Conservation (phyloP, 371 early-diverging fungal species). For the Polyrhizophydium stewartii region DNA sequence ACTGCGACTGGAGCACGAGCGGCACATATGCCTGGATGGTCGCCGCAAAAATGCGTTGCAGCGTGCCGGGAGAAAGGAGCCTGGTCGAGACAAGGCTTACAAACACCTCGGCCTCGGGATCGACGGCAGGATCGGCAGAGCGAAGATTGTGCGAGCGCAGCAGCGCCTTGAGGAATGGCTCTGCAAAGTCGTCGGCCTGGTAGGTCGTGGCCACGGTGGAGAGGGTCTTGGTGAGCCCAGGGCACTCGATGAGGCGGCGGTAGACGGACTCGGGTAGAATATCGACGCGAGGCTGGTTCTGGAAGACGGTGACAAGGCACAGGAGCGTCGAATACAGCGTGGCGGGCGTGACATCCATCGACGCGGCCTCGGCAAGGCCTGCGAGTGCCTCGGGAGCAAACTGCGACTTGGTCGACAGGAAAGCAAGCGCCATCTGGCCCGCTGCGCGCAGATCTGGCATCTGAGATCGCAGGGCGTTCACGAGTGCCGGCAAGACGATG, state of each 20-base stretch:
- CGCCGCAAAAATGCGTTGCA: neutral
- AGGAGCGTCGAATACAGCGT: conserved; percentile 44
- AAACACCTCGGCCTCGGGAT: neutral
- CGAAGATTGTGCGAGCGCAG: neutral
- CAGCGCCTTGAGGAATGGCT: neutral
- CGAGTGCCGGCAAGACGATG: conserved; percentile 55
- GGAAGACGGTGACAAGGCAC: conserved; percentile 60
- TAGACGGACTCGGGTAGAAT: conserved; percentile 42
- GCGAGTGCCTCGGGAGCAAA: neutral
- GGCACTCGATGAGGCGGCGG: conserved; percentile 9
- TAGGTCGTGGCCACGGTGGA: neutral
- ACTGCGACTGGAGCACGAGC: neutral
- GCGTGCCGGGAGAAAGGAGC: neutral
- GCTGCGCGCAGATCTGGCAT: neutral
- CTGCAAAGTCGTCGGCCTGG: neutral
- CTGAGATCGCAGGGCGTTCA: conserved; percentile 28
- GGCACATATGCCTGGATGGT: neutral
- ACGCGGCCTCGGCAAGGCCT: conserved; percentile 13
- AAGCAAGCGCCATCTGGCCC: conserved; percentile 11
- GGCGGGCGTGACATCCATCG: conserved; percentile 31
- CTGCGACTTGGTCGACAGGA: conserved; percentile 2
- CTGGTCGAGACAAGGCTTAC: neutral
- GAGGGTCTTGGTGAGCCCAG: neutral
- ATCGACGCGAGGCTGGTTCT: conserved; percentile 54
- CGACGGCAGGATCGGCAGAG: neutral